Evolutionary conservation across 805 yeast genomes (phyloP), one percentile per base, ranked within the genome.

Genomic region (Kodamaea fukazawae): DNA sequence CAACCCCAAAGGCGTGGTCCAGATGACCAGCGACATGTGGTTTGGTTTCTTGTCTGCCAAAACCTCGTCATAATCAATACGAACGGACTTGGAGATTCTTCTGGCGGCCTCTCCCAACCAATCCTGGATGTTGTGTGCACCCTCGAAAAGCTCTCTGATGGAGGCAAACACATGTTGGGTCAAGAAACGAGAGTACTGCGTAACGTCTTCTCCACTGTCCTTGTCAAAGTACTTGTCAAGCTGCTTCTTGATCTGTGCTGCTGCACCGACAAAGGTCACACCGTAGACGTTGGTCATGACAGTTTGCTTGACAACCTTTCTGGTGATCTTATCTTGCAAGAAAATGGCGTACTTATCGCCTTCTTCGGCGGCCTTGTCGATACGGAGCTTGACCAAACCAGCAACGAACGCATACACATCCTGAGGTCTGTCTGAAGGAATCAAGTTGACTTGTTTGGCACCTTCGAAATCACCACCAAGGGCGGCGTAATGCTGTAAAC

Each of bases 201-300:
- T 48, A 1, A 76, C 64, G 40, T 69, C 67, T 10, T 66, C 74
- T 11, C 57, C 58, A 15, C 57, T 61, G 33, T 69, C 70, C 40
- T 76, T 67, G 16, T 70, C 78, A 42, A 76, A 78, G 37, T 78
- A 61, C 35, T 78, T 81, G 22, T 75, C 76, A 41, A 91, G 65
- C 56, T 90, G 90, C 54, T 82, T 85, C 42, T 79, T 77, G 54
- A 91, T 88, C 64, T 91, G 99, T 3, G 81, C 83, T 12, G 87
- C 78, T 0, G 98, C 99, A 12, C 99, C 99, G 46, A 87, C 76
- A 57, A 77, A 88, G 0, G 99, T 91, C 9, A 91, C 99, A 53
- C 99, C 99, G 58, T 91, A 91, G 27, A 91, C 99, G 54, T 89
- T 90, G 0, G 99, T 91, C 99, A 91, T 91, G 17, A 91, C 98